These are phyloP conservation scores for Coniochaeta sp. DNA, from an alignment of 2,329 filamentous ascomycete species.

Conservation along the genomic window DNA sequence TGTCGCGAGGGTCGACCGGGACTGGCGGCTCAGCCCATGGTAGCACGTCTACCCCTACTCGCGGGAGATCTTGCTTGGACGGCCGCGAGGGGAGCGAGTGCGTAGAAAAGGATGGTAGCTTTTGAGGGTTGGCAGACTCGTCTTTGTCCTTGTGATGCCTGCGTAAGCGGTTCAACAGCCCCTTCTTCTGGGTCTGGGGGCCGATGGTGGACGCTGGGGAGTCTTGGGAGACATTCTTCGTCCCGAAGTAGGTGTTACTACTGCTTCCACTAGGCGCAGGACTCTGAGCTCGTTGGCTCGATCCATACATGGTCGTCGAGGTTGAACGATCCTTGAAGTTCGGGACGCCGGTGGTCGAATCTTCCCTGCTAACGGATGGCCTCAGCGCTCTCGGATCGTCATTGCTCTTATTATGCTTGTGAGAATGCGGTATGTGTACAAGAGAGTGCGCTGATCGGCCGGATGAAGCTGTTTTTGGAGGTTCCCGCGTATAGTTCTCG, in stretches of 20 bases:
- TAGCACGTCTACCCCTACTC: slow-evolving; percentile 7
- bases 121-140: slow-evolving; percentile 33
- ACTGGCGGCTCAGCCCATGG: slow-evolving; percentile 5
- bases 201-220: slow-evolving; percentile 56
- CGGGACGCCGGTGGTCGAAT: slow-evolving; percentile 48
- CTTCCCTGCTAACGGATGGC: slow-evolving; percentile 70
- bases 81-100: slow-evolving; percentile 44
- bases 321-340: slow-evolving; percentile 42
- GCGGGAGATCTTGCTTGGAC: slow-evolving; percentile 39
- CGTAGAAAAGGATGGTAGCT: slow-evolving; percentile 42
- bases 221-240: slow-evolving; percentile 40
- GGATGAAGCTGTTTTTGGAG: slow-evolving; percentile 57
- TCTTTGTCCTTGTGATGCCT: slow-evolving; percentile 45
- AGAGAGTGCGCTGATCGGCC: slow-evolving; percentile 52
- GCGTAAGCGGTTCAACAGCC: slow-evolving; percentile 42
- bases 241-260: slow-evolving; percentile 33
- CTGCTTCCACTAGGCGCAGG: slow-evolving; percentile 72
- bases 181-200: slow-evolving; percentile 39
- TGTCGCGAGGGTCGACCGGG: slow-evolving; percentile 22
- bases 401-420: slow-evolving; percentile 63
- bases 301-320: slow-evolving; percentile 35
- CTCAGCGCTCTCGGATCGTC: slow-evolving; percentile 60
- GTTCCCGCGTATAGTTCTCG: slow-evolving; percentile 37
- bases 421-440: slow-evolving; percentile 57
- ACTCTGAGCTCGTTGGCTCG: slow-evolving; percentile 62